These are phyloP conservation scores for Sclerotinia spermophila DNA, from an alignment of 2,329 filamentous ascomycete species.

Conservation along the genomic window DNA sequence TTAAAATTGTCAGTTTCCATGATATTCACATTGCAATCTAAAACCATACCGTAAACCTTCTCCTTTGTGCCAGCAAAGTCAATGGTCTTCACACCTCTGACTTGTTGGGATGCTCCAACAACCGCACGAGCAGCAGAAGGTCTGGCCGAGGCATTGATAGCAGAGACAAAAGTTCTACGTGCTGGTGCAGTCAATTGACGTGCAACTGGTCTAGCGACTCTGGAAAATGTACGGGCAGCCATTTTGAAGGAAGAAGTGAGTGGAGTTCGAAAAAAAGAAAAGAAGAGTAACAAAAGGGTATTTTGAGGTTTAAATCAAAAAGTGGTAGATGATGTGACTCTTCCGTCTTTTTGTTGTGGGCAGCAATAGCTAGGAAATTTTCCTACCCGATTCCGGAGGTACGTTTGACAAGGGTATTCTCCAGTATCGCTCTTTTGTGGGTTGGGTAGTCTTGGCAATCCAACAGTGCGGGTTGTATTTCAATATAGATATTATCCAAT, in stretches of 20 bases:
- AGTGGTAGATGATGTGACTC: conserved; percentile 15
- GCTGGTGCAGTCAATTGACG: conserved; percentile 61
- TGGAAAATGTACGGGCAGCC: conserved; percentile 73
- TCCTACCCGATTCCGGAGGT: conserved; percentile 12
- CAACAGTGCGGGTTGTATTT: background rate
- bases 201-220: conserved; percentile 61
- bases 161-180: conserved; percentile 60
- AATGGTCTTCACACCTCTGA: conserved; percentile 94
- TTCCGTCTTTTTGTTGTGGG: conserved; percentile 12
- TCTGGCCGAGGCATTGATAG: conserved; percentile 53
- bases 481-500: background rate
- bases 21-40: background rate
- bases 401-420: conserved; percentile 13
- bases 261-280: conserved; percentile 21
- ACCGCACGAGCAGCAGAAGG: conserved; percentile 49
- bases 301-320: conserved; percentile 18
- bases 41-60: conserved; percentile 76
- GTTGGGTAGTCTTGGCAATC: background rate
- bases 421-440: conserved; percentile 3
- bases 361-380: conserved; percentile 7
- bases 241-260: conserved; percentile 48
- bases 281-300: conserved; percentile 6
- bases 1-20: conserved; percentile 29
- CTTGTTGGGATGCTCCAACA: conserved; percentile 47
- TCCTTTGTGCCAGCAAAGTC: conserved; percentile 95